Percentiles rank a stretch among this genome's conserved stretches.
Conservation (phyloP, 139 green algal species). For the Chlamydomonas sp. region DNA sequence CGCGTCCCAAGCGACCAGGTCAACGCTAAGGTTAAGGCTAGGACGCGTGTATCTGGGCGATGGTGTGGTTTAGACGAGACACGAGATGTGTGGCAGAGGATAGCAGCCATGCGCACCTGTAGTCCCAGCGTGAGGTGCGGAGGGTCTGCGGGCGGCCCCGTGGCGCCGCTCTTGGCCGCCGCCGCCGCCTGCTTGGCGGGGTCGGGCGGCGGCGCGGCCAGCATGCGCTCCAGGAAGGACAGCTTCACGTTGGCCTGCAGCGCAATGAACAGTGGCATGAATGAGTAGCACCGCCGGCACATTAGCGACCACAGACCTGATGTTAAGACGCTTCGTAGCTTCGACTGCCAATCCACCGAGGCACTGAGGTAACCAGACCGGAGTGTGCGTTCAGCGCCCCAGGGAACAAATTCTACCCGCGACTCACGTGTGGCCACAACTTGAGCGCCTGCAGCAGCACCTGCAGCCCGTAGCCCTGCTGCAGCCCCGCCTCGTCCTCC, state of each 20-base stretch:
- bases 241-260: constrained; percentile 69
- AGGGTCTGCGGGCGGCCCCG: background rate
- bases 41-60: no score
- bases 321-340: no score
- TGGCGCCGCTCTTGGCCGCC: background rate
- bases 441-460: constrained; percentile 52
- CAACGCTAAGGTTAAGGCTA: no score
- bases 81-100: background rate
- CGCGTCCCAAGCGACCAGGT: no score
- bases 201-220: constrained; percentile 46
- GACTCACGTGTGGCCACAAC: constrained; percentile 46
- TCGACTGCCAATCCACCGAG: no score
- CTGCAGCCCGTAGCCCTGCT: constrained; percentile 49
- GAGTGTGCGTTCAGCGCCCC: no score
- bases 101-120: background rate
- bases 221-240: constrained; percentile 81
- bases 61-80: background rate
- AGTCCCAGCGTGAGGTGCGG: background rate
- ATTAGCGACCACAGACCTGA: no score
- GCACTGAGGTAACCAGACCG: no score
- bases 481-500: constrained; percentile 43
- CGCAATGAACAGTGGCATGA: background rate
- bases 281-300: background rate
- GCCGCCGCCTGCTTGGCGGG: constrained; percentile 24
- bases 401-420: no score